Percentiles rank a stretch among this genome's conserved stretches.
These are phyloP conservation scores for Glebionis coronaria DNA, from an alignment of 129 eudicot genomes.

Conservation along the genomic window DNA sequence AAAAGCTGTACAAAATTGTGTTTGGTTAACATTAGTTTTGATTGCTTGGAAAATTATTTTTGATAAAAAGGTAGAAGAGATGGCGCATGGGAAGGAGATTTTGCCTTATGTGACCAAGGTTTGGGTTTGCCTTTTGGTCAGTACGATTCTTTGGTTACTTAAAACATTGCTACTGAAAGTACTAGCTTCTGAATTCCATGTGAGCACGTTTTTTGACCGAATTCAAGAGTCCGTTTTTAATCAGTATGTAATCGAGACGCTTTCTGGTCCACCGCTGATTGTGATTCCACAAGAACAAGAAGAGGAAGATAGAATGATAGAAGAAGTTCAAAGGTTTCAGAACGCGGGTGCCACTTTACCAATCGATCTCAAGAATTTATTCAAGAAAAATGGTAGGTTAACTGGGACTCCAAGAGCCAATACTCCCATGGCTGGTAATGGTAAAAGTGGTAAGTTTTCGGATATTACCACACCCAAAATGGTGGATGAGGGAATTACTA, in stretches of 20 bases:
- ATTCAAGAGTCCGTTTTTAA: conserved; percentile 60
- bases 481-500: conserved; percentile 50
- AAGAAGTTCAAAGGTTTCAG: conserved; percentile 44
- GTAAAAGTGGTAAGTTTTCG: conserved; percentile 49
- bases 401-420: conserved; percentile 46
- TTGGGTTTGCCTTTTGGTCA: conserved; percentile 54
- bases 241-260: conserved; percentile 55
- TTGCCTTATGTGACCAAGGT: conserved; percentile 50
- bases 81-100: conserved; percentile 23
- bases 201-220: conserved; percentile 56
- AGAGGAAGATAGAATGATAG: conserved; percentile 53
- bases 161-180: conserved; percentile 52
- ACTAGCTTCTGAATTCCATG: conserved; percentile 55
- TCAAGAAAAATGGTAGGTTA: not conserved
- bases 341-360: too few species aligned
- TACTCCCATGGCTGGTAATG: conserved; percentile 20
- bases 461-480: conserved; percentile 35
- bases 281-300: conserved; percentile 41
- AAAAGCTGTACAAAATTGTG: too few species aligned
- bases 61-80: conserved; percentile 37
- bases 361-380: too few species aligned
- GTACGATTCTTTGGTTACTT: conserved; percentile 43
- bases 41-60: conserved; percentile 53
- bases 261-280: conserved; percentile 50
- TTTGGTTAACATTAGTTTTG: too few species aligned